These are phyloP conservation scores for Pelargonium cotyledonis DNA, from an alignment of 441 rosid species.

Conservation along the genomic window DNA sequence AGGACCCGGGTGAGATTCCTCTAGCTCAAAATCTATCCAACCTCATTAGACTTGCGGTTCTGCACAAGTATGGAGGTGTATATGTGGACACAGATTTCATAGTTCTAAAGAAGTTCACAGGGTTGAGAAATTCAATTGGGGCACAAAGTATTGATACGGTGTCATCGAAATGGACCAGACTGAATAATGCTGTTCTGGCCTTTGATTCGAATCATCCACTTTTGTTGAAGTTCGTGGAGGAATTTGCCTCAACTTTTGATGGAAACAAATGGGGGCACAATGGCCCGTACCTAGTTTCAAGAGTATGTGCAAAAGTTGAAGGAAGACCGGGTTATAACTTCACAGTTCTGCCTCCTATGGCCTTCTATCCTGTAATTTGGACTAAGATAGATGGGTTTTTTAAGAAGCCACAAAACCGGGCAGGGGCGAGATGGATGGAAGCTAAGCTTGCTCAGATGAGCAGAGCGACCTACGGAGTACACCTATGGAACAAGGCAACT, in stretches of 20 bases:
- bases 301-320: conserved; percentile 36
- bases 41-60: conserved; percentile 44
- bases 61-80: conserved; percentile 57
- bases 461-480: conserved; percentile 36
- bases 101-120: conserved; percentile 35
- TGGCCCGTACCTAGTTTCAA: conserved; percentile 57
- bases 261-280: conserved; percentile 67
- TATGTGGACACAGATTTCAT: conserved; percentile 55
- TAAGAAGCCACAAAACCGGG: conserved; percentile 28
- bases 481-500: conserved; percentile 60
- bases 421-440: conserved; percentile 26
- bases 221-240: conserved; percentile 39
- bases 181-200: conserved; percentile 54
- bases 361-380: conserved; percentile 57
- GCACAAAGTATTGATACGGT: conserved; percentile 45
- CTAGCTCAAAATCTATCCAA: conserved; percentile 55
- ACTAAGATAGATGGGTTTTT: conserved; percentile 38
- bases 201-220: conserved; percentile 54
- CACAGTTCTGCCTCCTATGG: conserved; percentile 41
- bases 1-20: conserved; percentile 59
- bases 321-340: conserved; percentile 30
- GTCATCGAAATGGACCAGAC: conserved; percentile 46
- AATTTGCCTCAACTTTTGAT: conserved; percentile 53
- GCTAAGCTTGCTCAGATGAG: conserved; percentile 38
- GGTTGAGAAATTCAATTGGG: conserved; percentile 47